These are phyloP conservation scores for Claviceps spartinae DNA, from an alignment of 2,329 filamentous ascomycete genomes.

Conservation along the genomic window DNA sequence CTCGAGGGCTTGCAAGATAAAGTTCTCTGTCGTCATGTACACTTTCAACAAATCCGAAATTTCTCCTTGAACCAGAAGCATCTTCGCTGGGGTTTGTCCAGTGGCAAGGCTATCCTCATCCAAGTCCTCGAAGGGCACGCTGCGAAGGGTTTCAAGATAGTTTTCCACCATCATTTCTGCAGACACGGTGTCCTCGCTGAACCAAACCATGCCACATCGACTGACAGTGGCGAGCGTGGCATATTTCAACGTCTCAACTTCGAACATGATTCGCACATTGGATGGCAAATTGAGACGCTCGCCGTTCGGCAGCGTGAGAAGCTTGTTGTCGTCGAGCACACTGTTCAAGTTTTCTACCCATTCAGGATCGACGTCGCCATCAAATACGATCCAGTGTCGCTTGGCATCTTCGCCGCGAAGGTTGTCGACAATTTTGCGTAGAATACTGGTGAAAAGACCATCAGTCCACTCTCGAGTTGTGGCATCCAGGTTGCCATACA, in stretches of 20 bases:
- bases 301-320: constrained; percentile 91
- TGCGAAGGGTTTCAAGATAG: constrained; percentile 73
- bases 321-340: constrained; percentile 97
- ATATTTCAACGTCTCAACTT: constrained; percentile 95
- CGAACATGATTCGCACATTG: constrained; percentile 99
- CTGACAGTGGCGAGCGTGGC: constrained; percentile 96
- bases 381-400: constrained; percentile 98
- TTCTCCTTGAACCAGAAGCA: constrained; percentile 62
- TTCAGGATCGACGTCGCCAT: constrained; percentile 96
- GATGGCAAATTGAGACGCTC: constrained; percentile 88
- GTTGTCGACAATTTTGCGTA: constrained; percentile 98
- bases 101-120: constrained; percentile 79
- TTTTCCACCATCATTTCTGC: constrained; percentile 84
- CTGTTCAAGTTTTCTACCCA: constrained; percentile 99
- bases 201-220: constrained; percentile 99
- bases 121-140: constrained; percentile 80
- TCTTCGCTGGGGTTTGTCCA: constrained; percentile 63
- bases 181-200: constrained; percentile 94
- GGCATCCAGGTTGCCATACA: constrained; percentile 91
- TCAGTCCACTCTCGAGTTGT: constrained; percentile 99
- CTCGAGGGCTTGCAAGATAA: constrained; percentile 64
- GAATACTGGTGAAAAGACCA: constrained; percentile 91
- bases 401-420: constrained; percentile 93
- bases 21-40: constrained; percentile 64
- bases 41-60: constrained; percentile 67